Evolutionary conservation across 2,329 filamentous ascomycete species (phyloP), one percentile per base, ranked within the genome.

Genomic region (Rutstroemia sp.): DNA sequence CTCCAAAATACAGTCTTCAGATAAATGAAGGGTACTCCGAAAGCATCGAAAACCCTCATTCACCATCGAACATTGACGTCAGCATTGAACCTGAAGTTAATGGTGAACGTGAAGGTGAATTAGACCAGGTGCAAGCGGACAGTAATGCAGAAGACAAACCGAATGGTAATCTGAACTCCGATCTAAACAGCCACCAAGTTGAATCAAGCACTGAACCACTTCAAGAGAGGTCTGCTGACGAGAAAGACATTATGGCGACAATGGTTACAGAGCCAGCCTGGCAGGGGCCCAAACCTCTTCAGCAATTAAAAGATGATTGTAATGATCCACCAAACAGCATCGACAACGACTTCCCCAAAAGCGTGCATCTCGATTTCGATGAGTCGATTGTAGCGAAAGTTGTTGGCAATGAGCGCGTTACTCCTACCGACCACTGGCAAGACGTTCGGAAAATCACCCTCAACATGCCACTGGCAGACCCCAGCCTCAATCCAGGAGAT

Each of bases 371-470:
- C 5, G 53, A 50, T 6, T 9, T 49, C 17, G 23, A 9, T 14
- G 39, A 2, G 46, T 56, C 19, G 78, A 14, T 52, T 23, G 7
- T 36, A 5, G 52, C 23, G 14, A 12, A 71, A 0, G 68, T 99
- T 0, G 65, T 75, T 0, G 69, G 72, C n/a, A 96, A 95, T 67
- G 70, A 75, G 17, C 82, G 92, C 16, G 71, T 95, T 5, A 99
- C 94, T 0, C 84, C 92, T 0, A 49, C 70, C 1, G 75, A 76
- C 1, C 94, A 99, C 72, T 96, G 90, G 86, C 94, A 99, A 74
- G 94, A 99, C 73, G 92, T 97, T 46, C 87, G 94, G 0, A 81
- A 88, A 52, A 72, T 96, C n/a, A 78, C 76, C 1, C 76, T 97
- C 14, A 76, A 74, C 8, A 64, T 82, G 69, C 25, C n/a, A n/a